Base-by-base conservation (phyloP, 2,329 filamentous ascomycete species). In the Fusarium falciforme region DNA sequence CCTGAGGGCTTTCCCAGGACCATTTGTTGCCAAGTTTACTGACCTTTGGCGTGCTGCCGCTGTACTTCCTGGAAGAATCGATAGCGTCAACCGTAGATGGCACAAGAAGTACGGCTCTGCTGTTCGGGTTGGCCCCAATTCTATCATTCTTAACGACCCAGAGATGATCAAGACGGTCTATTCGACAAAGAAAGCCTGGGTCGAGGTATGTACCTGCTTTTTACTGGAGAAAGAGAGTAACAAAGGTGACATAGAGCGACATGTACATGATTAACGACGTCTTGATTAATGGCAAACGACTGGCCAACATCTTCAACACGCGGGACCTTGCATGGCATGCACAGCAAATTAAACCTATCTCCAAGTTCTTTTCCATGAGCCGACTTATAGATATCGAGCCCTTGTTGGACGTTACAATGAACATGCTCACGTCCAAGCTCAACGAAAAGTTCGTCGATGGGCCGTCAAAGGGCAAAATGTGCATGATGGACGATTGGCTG, bases 331-430 rank as follows among this genome's bases (percentile, higher is more conserved):
- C 14, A 22, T 61, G 58, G 38, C 58, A 61, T 10, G 14, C 58
- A 4, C 58, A 61, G 9, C 38, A 61, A 14, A 29, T 61, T 2
- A 61, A 44, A 14, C 58, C 58, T 1, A 61, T 61, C 3, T 44
- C 36, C 36, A 61, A 61, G 38, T 44, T 61, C 38, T 61, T 61
- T 10, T 31, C 36, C 27, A 61, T 61, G 58, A 61, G 58, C 14
- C 40, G 35, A 7, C n/a, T 61, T 6, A 61, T 61, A n/a, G 38
- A 61, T 4, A 40, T 29, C 5, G 58, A 61, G 17, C 36, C 58
- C 2, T 4, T 61, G 17, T 3, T 61, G n/a, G 58, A 61, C 7
- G 58, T 22, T 10, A 44, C 58, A 7, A 16, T 61, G 9, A 44
- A 44, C 0, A 61, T 44, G 38, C 29, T 61, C 6, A 44, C 38